Evolutionary conservation across 768 basidiomycete genomes (phyloP), one percentile per base, ranked within the genome.

Genomic region (Tremella mesenterica): DNA sequence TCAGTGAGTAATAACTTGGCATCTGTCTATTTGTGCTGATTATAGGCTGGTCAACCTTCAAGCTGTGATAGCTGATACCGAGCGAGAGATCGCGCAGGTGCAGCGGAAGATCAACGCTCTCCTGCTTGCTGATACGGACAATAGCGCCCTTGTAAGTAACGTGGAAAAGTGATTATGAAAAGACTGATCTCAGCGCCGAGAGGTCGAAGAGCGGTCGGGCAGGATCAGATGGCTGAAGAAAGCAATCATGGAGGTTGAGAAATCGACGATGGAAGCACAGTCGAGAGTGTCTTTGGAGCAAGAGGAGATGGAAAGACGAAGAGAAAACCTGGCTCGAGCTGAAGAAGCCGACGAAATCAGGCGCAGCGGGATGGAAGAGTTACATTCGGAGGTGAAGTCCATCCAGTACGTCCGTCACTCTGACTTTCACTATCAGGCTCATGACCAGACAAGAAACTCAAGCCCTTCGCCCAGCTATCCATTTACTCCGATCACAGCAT

Each of bases 201-300:
- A 88, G 70, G 75, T 82, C 45, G 81, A 81, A 38, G 82, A 88
- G 70, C 80, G 82, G 31, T 76, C 83, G 63, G 77, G 78, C 54
- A 77, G 76, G 58, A 71, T 86, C 25, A 74, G 76, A 43, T 77
- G 77, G 61, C 72, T 83, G n/a, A 72, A 75, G 55, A 74, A 75
- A 39, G 74, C 79, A 62, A 75, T 74, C 38, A 70, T 66, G 14
- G 66, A 64, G 5, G 76, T 82, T 23, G 71, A 78, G 28, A 75
- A 77, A 48, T 68, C 72, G 56, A 76, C 76, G 34, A 69, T 78
- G 50, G 71, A 76, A 57, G 63, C 48, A 36, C 50, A 47, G 41
- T 59, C 57, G 14, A 43, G 45, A 6, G 52, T 52, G n/a, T 68
- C 81, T 77, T 60, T 76, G 70, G 58, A 70, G 1, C 41, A 52